These are phyloP conservation scores for Euphorbia corollata DNA, from an alignment of 441 rosid genomes.

Conservation along the genomic window DNA sequence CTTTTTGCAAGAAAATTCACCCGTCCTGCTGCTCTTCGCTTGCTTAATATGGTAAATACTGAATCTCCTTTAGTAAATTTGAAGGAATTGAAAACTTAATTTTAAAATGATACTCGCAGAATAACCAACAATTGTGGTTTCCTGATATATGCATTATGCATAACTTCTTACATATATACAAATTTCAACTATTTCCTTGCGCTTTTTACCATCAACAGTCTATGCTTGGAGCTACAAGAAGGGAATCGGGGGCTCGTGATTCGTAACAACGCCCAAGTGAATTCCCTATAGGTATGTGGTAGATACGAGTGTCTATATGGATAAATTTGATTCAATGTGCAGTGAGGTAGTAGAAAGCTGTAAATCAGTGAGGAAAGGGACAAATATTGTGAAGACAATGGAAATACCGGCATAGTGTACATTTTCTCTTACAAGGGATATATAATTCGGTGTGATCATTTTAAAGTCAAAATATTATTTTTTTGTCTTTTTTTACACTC, in stretches of 20 bases:
- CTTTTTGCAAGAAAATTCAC: constrained; percentile 96
- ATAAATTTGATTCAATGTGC: constrained; percentile 14
- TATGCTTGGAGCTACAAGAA: constrained; percentile 30
- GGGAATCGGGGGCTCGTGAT: constrained; percentile 19
- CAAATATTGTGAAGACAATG: neutral
- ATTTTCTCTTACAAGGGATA: neutral
- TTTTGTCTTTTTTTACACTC: neutral
- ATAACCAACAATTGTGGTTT: neutral
- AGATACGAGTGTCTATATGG: constrained; percentile 19
- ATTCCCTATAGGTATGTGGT: constrained; percentile 20
- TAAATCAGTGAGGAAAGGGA: constrained; percentile 16
- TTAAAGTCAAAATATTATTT: neutral
- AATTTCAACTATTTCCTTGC: constrained; percentile 11
- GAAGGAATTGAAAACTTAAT: neutral
- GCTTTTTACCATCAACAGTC: constrained; percentile 30
- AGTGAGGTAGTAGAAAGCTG: constrained; percentile 14
- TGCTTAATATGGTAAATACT: constrained; percentile 52
- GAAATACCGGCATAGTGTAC: neutral
- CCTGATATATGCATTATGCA: neutral
- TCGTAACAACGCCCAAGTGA: constrained; percentile 17
- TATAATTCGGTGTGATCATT: neutral
- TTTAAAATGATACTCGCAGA: neutral
- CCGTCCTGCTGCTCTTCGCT: constrained; percentile 79
- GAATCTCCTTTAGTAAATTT: neutral
- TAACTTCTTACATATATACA: neutral